Evolutionary conservation across 768 basidiomycete species (phyloP), one percentile per base, ranked within the genome.

Genomic region (Hypholoma sublateritium): DNA sequence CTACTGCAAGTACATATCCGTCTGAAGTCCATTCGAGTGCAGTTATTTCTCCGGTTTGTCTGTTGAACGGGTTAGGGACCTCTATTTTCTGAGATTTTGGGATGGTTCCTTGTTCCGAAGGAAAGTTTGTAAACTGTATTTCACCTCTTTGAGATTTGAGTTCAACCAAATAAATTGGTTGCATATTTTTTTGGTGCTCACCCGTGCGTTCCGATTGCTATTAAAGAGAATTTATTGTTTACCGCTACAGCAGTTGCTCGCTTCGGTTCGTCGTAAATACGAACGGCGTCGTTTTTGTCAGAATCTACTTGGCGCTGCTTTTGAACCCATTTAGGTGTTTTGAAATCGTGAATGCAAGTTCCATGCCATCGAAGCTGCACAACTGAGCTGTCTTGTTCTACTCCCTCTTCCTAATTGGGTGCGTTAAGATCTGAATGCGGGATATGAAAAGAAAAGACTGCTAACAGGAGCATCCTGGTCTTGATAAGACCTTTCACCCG

Each of bases 1-100:
- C 96, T 2, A 94, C 93, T 34, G 95, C 95, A 11, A 99, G 77
- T 5, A 92, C 93, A 72, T 95, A 95, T 2, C 96, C 96, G 71
- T 99, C 97, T 0, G 91, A 91, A 50, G 91, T 95, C 96, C 95
- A 98, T 63, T 93, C 86, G 70, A 96, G 77, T 11, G 83, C 70
- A 57, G 71, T 81, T 4, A 93, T 85, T 39, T 80, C 72, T 1
- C 91, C 92, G 4, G 78, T 82, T 7, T 79, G 76, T 44, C 75
- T 77, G 59, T 78, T 81, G 59, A 84, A 82, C 36, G 83, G 77
- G 59, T 85, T 83, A 4, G 87, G 85, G n/a, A 89, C 70, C 21
- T 83, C 72, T 47, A 93, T 72, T 17, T 71, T 73, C 65, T 90
- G 84, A 1, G 88, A 84, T 54, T 77, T 78, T 1, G 88, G 85